phyloP scores from a whole-genome alignment of 805 yeast genomes.

The Sugiyamaella boreocaroliniensis region DNA sequence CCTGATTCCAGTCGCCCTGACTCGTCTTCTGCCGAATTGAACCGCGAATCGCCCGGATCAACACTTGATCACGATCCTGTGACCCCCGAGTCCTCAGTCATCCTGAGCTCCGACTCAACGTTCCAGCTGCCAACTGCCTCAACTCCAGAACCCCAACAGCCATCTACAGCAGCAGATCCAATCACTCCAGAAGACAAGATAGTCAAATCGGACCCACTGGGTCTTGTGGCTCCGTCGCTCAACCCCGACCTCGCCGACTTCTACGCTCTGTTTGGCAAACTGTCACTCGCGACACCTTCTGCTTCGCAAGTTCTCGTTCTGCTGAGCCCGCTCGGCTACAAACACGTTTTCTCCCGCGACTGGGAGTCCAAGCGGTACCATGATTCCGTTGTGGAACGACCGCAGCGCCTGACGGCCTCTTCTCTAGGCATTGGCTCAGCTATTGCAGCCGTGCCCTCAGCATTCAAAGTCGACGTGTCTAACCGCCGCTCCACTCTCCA shows the following conservation, averaged over 20 bases:
- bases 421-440: conserved; percentile 79
- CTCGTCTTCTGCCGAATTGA: neutral
- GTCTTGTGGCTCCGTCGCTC: neutral
- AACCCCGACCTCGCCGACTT: neutral
- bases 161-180: neutral
- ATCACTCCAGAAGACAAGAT: neutral
- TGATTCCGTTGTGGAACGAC: conserved; percentile 71
- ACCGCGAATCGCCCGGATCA: neutral
- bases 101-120: neutral
- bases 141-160: no score
- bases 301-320: conserved; percentile 31
- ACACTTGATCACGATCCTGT: neutral
- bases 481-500: conserved; percentile 43
- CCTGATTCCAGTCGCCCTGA: neutral
- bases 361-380: conserved; percentile 69
- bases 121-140: no score
- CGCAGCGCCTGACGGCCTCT: conserved; percentile 68
- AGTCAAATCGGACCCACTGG: neutral
- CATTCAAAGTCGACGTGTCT: conserved; percentile 43
- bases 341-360: conserved; percentile 64
- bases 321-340: conserved; percentile 61
- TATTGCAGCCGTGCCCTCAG: conserved; percentile 40
- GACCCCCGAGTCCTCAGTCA: neutral
- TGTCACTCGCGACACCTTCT: neutral
- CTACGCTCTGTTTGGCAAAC: neutral